Evolutionary conservation across 164 flowering plant species (phyloP).

Genomic region (Hamamelis virginiana): DNA sequence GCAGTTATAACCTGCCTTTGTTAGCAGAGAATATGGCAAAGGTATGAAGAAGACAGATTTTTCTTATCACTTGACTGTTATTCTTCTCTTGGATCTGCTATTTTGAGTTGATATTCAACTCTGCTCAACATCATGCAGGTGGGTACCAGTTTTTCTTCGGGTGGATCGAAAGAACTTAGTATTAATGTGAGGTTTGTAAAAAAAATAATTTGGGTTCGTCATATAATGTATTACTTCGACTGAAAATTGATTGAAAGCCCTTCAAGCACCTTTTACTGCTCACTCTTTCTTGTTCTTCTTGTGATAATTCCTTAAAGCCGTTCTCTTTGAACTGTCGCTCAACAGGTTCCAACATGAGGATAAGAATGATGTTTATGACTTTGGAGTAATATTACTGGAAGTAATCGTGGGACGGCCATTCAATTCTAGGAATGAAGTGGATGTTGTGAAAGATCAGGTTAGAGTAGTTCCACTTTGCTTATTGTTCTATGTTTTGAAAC

Average conservation of each 20-base stretch:
- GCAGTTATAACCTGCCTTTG: slow-evolving; percentile 82
- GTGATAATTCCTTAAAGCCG: not conserved
- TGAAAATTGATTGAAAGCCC: too few species aligned
- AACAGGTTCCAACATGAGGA: slow-evolving; percentile 53
- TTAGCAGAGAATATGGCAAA: slow-evolving; percentile 51
- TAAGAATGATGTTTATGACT: slow-evolving; percentile 64
- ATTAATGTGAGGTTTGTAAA: slow-evolving; percentile 43
- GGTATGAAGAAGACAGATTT: slow-evolving; percentile 28
- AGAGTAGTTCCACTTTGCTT: not conserved
- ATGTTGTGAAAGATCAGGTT: slow-evolving; percentile 55
- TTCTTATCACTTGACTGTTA: not conserved
- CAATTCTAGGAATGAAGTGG: slow-evolving; percentile 45
- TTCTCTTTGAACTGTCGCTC: not conserved
- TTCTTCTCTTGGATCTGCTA: slow-evolving; percentile 7
- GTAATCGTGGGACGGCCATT: slow-evolving; percentile 61
- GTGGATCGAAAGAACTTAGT: slow-evolving; percentile 37
- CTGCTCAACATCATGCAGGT: slow-evolving; percentile 40
- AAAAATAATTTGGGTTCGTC: too few species aligned
- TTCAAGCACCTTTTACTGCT: too few species aligned
- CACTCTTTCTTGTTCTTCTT: not conserved
- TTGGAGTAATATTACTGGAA: slow-evolving; percentile 84
- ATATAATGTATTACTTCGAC: not conserved
- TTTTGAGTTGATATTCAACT: not conserved
- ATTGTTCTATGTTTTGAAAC: not conserved
- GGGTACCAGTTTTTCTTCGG: slow-evolving; percentile 26